Evolutionary conservation across 2,329 filamentous ascomycete species (phyloP).

Genomic region (Fusarium abutilonis): DNA sequence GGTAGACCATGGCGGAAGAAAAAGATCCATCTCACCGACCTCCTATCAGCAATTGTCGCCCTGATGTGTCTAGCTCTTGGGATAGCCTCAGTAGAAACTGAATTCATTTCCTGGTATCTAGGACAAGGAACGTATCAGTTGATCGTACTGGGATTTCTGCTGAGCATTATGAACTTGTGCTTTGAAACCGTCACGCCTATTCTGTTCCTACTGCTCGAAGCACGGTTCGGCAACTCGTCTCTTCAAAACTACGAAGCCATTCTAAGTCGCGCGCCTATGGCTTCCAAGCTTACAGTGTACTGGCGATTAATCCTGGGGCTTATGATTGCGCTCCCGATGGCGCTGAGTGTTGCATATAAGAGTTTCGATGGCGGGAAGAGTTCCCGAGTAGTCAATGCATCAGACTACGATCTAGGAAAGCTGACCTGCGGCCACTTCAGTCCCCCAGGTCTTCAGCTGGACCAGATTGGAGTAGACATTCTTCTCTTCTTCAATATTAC

Average conservation of each 20-base stretch:
- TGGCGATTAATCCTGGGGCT: background rate
- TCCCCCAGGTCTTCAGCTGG: slow-evolving; percentile 1
- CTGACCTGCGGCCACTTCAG: background rate
- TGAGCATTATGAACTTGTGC: slow-evolving; percentile 14
- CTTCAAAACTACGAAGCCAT: slow-evolving; percentile 14
- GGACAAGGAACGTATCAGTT: background rate
- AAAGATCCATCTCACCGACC: background rate
- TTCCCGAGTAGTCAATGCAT: background rate
- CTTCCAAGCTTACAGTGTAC: background rate
- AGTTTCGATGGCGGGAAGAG: background rate
- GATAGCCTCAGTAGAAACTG: background rate
- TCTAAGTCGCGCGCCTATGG: background rate
- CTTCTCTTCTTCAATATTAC: slow-evolving; percentile 8
- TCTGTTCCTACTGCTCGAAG: background rate
- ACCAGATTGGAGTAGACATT: background rate
- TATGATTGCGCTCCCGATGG: background rate
- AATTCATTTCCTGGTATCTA: background rate
- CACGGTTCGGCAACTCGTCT: background rate
- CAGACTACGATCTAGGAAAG: background rate
- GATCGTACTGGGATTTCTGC: slow-evolving; percentile 2
- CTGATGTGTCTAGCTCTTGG: background rate
- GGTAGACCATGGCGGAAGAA: background rate
- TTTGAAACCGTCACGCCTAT: background rate
- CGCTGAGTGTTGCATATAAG: slow-evolving; percentile 9
- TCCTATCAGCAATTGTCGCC: background rate